Base-by-base conservation (phyloP, 345 rosid genomes). In the Salix koriyanagi region DNA sequence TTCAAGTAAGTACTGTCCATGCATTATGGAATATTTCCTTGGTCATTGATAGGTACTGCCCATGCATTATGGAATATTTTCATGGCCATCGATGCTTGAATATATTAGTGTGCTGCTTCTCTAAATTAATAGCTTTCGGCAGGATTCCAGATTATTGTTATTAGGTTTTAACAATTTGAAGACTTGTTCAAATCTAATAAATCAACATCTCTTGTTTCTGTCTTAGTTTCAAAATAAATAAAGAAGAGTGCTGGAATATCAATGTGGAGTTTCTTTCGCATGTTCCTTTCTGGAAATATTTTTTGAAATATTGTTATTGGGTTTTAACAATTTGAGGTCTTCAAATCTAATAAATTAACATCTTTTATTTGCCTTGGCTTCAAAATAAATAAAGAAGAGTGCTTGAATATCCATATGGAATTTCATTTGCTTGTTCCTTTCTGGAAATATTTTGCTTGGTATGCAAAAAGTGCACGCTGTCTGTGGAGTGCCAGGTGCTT, bases 1-100 rank as follows among this genome's bases (percentile, higher is more conserved):
- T 95, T 80, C 97, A 90, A 80, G 97, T 95, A 85, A 83, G 86
- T 85, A 52, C 30, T 4, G 32, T 5, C 66, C 67, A 18, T 56
- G 72, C 25, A 6, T 71, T 62, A 16, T 61, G 64, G 28, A 48
- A 28, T 11, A 36, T 56, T 54, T 72, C 60, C 7, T 72, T 41
- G 44, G 44, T 3, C 44, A 41, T 41, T 41, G 14, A 10, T 95
- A 85, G 83, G 86, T 85, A 60, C 39, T 6, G 25, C 13, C 60
- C 67, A 18, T 56, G 67, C 25, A 6, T 56, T 73, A 16, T 61
- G 64, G 25, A 56, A 56, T 56, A 9, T n/a, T n/a, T 56, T 5
- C 4, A n/a, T 56, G 54, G 50, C 44, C n/a, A 39, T 39, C 41
- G 2, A 30, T 26, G 56, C 19, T 62, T 61, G 23, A 39, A n/a